Evolutionary conservation across 2,329 filamentous ascomycete genomes (phyloP).

Genomic region (Thermothelomyces thermophilus): DNA sequence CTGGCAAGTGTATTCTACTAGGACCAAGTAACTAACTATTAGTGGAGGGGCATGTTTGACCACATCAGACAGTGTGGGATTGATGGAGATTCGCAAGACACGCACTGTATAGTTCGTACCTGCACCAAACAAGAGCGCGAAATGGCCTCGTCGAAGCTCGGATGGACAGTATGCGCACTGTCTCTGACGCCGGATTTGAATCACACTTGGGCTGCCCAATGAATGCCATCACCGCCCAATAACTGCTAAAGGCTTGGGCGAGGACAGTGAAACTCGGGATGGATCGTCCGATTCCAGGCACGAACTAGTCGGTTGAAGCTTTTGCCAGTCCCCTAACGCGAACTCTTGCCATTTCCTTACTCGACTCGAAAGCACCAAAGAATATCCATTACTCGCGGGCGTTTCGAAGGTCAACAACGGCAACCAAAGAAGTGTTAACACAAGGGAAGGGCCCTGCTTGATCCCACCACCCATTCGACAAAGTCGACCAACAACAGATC

Average conservation of each 20-base stretch:
- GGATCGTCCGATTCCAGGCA: constrained; percentile 9
- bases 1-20: too few species aligned
- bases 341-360: not conserved
- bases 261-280: not conserved
- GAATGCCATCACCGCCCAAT: constrained; percentile 14
- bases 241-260: too few species aligned
- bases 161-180: constrained; percentile 11
- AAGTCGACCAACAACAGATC: constrained; percentile 7
- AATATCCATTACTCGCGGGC: not conserved
- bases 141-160: not conserved
- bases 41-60: not conserved
- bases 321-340: not conserved
- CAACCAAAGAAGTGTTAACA: not conserved
- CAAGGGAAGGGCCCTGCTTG: constrained; percentile 6
- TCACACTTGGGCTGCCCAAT: constrained; percentile 17
- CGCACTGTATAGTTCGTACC: constrained; percentile 2
- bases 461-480: not conserved
- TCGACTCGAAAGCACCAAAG: not conserved
- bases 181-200: constrained; percentile 3
- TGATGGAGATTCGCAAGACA: not conserved
- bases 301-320: constrained; percentile 3
- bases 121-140: not conserved
- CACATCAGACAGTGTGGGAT: constrained; percentile 12
- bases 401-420: not conserved
- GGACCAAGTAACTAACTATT: too few species aligned